These are phyloP conservation scores for Aspergillus sp. DNA, from an alignment of 2,329 filamentous ascomycete genomes.

Conservation along the genomic window DNA sequence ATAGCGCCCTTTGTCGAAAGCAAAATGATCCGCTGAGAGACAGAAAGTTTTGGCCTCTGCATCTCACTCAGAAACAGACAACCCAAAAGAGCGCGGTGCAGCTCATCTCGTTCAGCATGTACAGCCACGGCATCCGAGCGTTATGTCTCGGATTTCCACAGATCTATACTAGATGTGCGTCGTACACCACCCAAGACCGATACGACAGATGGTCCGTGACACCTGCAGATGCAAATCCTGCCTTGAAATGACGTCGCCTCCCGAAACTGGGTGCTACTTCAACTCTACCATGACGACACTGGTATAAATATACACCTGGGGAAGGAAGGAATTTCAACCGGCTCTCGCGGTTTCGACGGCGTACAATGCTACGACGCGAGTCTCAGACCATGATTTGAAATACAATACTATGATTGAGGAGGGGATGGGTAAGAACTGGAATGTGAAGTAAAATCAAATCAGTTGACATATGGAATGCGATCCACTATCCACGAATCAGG, in stretches of 20 bases:
- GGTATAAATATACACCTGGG: background rate
- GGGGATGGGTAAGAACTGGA: background rate
- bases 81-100: background rate
- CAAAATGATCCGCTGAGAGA: background rate
- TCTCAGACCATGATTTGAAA: constrained; percentile 5
- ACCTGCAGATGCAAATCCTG: constrained; percentile 10
- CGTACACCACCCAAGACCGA: background rate
- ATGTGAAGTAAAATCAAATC: background rate
- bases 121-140: constrained; percentile 10
- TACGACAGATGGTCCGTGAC: constrained; percentile 18
- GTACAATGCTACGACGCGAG: no score
- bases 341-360: background rate
- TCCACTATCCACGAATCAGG: background rate
- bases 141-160: constrained; percentile 6
- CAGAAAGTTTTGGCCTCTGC: background rate
- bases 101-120: background rate
- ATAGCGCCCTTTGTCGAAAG: background rate
- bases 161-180: background rate
- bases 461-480: background rate
- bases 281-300: constrained; percentile 1
- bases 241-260: constrained; percentile 13
- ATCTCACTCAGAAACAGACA: background rate
- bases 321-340: background rate
- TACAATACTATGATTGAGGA: background rate
- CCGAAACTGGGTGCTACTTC: constrained; percentile 8